Evolutionary conservation across 495 filamentous ascomycete species (phyloP), one percentile per base, ranked within the genome.

Genomic region (Xylaria grammica): DNA sequence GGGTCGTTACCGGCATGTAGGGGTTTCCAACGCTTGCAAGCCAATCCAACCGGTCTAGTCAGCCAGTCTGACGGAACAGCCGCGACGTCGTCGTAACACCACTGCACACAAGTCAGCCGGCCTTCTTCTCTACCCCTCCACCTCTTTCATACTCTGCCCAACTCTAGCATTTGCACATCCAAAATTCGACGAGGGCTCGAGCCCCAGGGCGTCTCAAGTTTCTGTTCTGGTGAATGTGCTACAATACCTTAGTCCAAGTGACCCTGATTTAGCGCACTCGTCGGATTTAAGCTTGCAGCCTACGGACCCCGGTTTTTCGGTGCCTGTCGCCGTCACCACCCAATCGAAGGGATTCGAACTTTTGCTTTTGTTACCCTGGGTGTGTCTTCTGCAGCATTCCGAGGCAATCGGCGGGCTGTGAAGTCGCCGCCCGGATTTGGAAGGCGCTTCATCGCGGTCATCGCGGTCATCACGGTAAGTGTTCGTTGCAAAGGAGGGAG

Each of bases 351-450:
- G 57, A 13, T 7, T 22, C 24, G 30, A 53, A 55, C n/a, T 44
- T 54, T 17, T 19, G 36, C 49, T n/a, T 42, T 17, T 50, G 30
- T 32, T 50, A 40, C 20, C 42, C 44, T 13, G n/a, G 32, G 53
- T 51, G 24, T 45, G 51, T 29, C 30, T 44, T 57, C 62, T 57
- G 62, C 62, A 58, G 22, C 27, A 34, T 51, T 58, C 62, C 62
- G 62, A 64, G 44, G 22, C 29, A 64, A 34, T 58, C 27, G 61
- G 40, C 29, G 9, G 2, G 15, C n/a, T 42, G 29, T 5, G 30
- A 20, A 9, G 61, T 40, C 29, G 62, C 53, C 19, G 51, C 42
- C 38, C 51, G 51, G 20, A 22, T 19, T 34, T 45, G 19, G 38
- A 30, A 42, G 30, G 9, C n/a, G n/a, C n/a, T n/a, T n/a, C n/a